Percentiles rank a stretch among this genome's conserved stretches.
Conservation (phyloP, 164 flowering plant species). For the Stephania japonica region DNA sequence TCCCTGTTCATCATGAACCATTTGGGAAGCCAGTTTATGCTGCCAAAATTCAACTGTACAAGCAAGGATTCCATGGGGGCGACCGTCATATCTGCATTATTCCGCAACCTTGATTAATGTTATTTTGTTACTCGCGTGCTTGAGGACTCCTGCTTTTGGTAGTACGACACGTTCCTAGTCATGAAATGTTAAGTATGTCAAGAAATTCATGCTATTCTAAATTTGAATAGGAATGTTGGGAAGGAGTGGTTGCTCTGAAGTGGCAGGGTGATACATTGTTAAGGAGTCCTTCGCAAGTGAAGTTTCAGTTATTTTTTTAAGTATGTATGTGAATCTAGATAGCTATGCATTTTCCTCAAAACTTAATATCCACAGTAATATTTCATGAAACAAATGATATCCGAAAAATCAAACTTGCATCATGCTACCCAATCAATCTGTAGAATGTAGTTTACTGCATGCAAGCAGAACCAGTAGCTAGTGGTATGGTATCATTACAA, state of each 20-base stretch:
- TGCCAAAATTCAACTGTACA: not conserved
- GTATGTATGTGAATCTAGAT: not conserved
- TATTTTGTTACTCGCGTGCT: not conserved
- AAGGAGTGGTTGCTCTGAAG: not conserved
- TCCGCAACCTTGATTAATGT: not conserved
- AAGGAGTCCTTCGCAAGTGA: not conserved
- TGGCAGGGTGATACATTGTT: not conserved
- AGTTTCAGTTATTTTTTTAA: not conserved
- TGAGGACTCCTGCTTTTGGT: not conserved
- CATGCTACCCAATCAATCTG: not conserved
- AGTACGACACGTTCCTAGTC: not conserved
- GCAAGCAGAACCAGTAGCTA: not conserved
- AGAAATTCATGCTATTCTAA: not conserved
- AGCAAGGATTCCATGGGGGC: not conserved
- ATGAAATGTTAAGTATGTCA: not conserved
- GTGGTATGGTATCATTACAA: not conserved
- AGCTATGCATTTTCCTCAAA: not conserved
- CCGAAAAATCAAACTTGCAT: not conserved
- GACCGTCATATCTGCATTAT: not conserved
- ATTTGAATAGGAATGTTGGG: not conserved
- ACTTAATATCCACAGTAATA: no score
- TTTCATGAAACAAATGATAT: not conserved
- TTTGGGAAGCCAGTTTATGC: not conserved
- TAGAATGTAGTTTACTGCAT: not conserved
- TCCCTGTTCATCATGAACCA: not conserved